Conservation (phyloP, 257 asterid genomes). For the Sherardia arvensis region DNA sequence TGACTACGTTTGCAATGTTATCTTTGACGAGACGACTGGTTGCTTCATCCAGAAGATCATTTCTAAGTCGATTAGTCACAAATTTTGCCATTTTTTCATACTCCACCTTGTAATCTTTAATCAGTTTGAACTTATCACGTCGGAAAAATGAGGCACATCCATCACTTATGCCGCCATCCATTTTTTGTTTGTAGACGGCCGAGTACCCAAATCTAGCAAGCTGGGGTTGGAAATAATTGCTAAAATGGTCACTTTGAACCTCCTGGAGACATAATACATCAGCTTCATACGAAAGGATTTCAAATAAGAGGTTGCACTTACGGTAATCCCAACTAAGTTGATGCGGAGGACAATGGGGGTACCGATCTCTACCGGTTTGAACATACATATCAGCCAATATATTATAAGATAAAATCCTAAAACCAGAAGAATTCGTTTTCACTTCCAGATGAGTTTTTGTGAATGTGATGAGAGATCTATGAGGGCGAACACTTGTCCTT, state of each 20-base stretch:
- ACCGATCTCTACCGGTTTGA: neutral
- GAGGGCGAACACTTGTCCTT: neutral
- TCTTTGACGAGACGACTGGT: neutral
- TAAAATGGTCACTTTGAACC: neutral
- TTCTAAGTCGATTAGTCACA: neutral
- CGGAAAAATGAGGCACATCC: slow-evolving; percentile 1
- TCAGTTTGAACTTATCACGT: neutral
- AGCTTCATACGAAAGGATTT: slow-evolving; percentile 3
- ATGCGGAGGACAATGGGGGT: neutral
- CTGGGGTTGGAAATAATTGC: neutral
- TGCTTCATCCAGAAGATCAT: neutral
- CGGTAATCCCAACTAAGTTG: slow-evolving; percentile 1
- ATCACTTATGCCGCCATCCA: neutral
- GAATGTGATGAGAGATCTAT: neutral
- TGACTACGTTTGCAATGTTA: neutral
- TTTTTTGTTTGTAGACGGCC: neutral
- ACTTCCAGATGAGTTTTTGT: neutral
- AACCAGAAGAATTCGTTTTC: neutral
- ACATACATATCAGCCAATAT: neutral
- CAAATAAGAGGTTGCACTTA: neutral
- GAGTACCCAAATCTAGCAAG: neutral
- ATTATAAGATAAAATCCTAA: neutral
- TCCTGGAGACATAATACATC: neutral
- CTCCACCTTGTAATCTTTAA: neutral
- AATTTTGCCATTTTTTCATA: neutral